Evolutionary conservation across 1,139 yeast species (phyloP).

Genomic region (Yamadazyma atlantica): DNA sequence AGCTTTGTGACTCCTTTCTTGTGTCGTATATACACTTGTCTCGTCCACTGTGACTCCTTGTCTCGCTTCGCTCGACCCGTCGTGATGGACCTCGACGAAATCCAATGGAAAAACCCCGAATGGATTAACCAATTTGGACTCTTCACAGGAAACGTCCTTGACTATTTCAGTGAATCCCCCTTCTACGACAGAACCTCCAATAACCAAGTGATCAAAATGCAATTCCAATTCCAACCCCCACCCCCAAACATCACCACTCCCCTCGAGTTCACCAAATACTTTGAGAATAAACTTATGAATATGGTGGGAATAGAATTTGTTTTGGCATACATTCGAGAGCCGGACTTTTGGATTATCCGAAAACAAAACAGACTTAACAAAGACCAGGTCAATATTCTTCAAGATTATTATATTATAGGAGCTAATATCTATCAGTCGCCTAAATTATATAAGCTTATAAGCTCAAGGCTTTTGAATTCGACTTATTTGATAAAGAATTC

Average conservation of each 20-base stretch:
- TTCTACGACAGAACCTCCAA: slow-evolving; percentile 93
- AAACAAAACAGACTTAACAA: slow-evolving; percentile 69
- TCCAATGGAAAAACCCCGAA: slow-evolving; percentile 97
- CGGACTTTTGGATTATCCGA: slow-evolving; percentile 88
- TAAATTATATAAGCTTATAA: slow-evolving; percentile 38
- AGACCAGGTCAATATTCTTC: slow-evolving; percentile 50
- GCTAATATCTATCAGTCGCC: slow-evolving; percentile 95
- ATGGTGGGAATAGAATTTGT: slow-evolving; percentile 88
- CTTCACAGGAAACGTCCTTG: slow-evolving; percentile 85
- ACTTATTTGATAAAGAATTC: slow-evolving; percentile 39
- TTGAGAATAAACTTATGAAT: slow-evolving; percentile 61
- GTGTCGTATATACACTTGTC: too few relatives aligned
- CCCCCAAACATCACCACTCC: slow-evolving; percentile 33
- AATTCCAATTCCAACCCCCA: slow-evolving; percentile 76
- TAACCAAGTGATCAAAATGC: slow-evolving; percentile 95
- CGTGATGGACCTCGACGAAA: slow-evolving; percentile 82
- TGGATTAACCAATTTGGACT: slow-evolving; percentile 91
- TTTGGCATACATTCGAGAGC: slow-evolving; percentile 73
- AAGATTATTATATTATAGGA: slow-evolving; percentile 83
- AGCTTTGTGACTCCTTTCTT: too few relatives aligned
- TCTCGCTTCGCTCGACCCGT: too few relatives aligned
- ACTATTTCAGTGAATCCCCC: slow-evolving; percentile 90
- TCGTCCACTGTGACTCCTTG: too few relatives aligned
- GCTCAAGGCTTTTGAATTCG: slow-evolving; percentile 38
- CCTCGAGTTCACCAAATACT: slow-evolving; percentile 33